Evolutionary conservation across 495 filamentous ascomycete genomes (phyloP).

Genomic region (Tuber aestivum): DNA sequence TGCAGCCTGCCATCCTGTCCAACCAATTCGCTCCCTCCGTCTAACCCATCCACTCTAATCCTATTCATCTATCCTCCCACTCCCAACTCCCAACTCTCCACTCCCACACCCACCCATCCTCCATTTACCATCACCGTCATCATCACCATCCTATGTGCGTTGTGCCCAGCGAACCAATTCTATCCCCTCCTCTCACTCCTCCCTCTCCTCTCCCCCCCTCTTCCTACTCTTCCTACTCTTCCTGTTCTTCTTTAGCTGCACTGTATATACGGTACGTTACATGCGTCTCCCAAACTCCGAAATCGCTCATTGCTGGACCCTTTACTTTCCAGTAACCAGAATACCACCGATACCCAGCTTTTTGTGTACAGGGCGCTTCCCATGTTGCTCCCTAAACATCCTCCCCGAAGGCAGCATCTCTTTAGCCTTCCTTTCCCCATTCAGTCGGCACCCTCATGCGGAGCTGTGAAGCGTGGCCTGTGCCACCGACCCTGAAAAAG

Average conservation of each 20-base stretch:
- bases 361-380: slow-evolving; percentile 28
- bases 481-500: slow-evolving; percentile 1
- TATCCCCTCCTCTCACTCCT: slow-evolving; percentile 8
- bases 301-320: slow-evolving; percentile 20
- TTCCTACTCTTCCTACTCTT: background rate
- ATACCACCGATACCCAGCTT: slow-evolving; percentile 12
- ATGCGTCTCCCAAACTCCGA: slow-evolving; percentile 35
- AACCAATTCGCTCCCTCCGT: slow-evolving; percentile 11
- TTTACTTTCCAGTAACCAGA: slow-evolving; percentile 17
- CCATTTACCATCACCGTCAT: slow-evolving; percentile 27
- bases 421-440: slow-evolving; percentile 12
- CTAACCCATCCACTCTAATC: background rate
- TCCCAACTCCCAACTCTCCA: slow-evolving; percentile 31
- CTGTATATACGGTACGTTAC: slow-evolving; percentile 29
- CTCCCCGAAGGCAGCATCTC: slow-evolving; percentile 11
- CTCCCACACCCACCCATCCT: slow-evolving; percentile 16
- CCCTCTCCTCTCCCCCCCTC: background rate
- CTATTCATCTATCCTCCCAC: background rate
- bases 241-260: slow-evolving; percentile 20
- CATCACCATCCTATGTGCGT: slow-evolving; percentile 6
- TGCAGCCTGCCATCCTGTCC: slow-evolving; percentile 30
- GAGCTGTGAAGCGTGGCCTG: slow-evolving; percentile 1
- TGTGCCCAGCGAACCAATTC: background rate
- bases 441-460: background rate
- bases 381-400: slow-evolving; percentile 13